phyloP scores from a whole-genome alignment of 371 early-diverging fungal species.

The Actinomortierella wolfii region DNA sequence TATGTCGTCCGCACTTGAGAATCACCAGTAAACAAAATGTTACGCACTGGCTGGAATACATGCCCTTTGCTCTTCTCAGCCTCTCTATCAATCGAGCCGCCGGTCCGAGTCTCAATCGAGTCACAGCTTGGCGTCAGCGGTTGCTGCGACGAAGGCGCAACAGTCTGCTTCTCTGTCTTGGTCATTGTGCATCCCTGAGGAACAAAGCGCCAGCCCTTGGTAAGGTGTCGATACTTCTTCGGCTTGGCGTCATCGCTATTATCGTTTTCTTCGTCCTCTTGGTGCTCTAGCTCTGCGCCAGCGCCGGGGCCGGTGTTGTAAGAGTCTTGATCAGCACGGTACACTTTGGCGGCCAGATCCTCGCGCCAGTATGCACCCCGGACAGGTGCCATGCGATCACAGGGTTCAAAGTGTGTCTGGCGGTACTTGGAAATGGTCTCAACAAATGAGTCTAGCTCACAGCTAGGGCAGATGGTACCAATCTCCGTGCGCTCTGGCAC shows the following conservation, averaged over 20 bases:
- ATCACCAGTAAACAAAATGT: slow-evolving; percentile 31
- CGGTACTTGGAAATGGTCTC: slow-evolving; percentile 9
- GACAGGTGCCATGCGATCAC: slow-evolving; percentile 31
- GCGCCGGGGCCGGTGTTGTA: slow-evolving; percentile 21
- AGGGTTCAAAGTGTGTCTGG: slow-evolving; percentile 20
- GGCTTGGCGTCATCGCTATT: neutral
- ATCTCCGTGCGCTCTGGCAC: slow-evolving; percentile 7
- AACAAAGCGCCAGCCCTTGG: slow-evolving; percentile 39
- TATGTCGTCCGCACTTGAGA: slow-evolving; percentile 32
- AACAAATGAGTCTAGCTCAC: slow-evolving; percentile 19
- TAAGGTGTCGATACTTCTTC: neutral
- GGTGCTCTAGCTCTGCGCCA: slow-evolving; percentile 1
- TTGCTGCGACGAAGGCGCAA: slow-evolving; percentile 16
- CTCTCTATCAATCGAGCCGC: too few relatives aligned
- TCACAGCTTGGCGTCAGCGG: slow-evolving; percentile 19
- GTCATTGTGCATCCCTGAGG: slow-evolving; percentile 40
- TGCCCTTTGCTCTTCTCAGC: too few relatives aligned
- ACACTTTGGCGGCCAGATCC: slow-evolving; percentile 18
- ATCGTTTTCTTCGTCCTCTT: neutral
- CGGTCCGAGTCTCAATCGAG: slow-evolving; percentile 13
- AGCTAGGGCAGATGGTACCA: slow-evolving; percentile 19
- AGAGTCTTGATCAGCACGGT: slow-evolving; percentile 13
- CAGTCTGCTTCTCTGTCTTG: slow-evolving; percentile 8
- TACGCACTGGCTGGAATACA: slow-evolving; percentile 9
- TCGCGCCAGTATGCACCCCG: slow-evolving; percentile 35